These are phyloP conservation scores for Mortierella sp. DNA, from an alignment of 371 early-diverging fungal genomes.

Conservation along the genomic window DNA sequence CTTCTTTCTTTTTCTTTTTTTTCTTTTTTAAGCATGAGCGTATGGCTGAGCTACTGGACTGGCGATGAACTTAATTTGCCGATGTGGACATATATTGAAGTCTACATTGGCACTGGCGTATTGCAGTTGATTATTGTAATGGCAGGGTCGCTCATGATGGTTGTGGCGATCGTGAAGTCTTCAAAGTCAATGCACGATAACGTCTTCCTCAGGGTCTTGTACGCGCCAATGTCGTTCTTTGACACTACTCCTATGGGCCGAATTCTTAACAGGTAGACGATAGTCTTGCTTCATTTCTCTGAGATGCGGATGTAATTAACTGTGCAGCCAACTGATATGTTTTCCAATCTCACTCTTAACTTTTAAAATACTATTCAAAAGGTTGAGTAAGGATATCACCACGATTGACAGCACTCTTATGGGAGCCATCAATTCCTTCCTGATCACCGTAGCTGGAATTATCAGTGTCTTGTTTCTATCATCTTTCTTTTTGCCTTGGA, in stretches of 20 bases:
- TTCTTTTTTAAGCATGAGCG: constrained; percentile 29
- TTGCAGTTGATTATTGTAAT: constrained; percentile 35
- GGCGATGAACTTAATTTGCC: constrained; percentile 20
- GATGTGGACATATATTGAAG: constrained; percentile 26
- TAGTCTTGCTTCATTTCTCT: neutral
- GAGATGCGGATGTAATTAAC: neutral
- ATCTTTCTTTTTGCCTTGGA: constrained; percentile 57
- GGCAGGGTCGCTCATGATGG: constrained; percentile 35
- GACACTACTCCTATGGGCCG: constrained; percentile 83
- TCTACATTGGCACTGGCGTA: constrained; percentile 51
- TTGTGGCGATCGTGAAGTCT: constrained; percentile 24
- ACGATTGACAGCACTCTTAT: constrained; percentile 78
- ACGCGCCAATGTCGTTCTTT: constrained; percentile 83
- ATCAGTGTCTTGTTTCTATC: constrained; percentile 65
- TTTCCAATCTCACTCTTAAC: neutral
- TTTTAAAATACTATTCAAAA: neutral
- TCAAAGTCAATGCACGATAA: constrained; percentile 36
- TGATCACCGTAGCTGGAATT: constrained; percentile 62
- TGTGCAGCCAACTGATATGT: neutral
- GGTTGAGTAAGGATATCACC: constrained; percentile 91
- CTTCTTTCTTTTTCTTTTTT: neutral
- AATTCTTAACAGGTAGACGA: constrained; percentile 70
- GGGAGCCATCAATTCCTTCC: constrained; percentile 63
- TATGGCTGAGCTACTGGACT: constrained; percentile 52
- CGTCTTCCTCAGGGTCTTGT: constrained; percentile 54